phyloP scores from a whole-genome alignment of 805 yeast species.

The Saturnispora quitensis region DNA sequence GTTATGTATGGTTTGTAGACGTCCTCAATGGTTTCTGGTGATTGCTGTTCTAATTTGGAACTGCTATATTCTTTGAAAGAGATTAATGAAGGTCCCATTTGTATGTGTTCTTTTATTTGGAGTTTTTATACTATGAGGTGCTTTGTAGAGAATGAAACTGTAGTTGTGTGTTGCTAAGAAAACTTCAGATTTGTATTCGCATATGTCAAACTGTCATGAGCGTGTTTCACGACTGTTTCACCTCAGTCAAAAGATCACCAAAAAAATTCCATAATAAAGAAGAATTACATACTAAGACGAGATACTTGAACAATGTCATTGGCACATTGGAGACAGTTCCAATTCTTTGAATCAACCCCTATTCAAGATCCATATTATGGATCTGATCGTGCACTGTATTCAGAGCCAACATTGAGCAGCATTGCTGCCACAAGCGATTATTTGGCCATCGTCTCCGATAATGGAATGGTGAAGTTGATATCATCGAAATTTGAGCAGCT shows the following conservation, averaged over 20 bases:
- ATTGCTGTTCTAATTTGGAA: not conserved
- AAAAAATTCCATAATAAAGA: not conserved
- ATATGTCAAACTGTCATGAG: constrained; percentile 1
- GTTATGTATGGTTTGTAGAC: constrained; percentile 13
- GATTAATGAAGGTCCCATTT: not conserved
- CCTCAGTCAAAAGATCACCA: not conserved
- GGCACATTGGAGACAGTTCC: constrained; percentile 53
- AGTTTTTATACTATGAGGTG: too few relatives aligned
- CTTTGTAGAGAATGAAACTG: not conserved
- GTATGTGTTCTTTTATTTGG: not conserved
- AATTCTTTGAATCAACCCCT: constrained; percentile 76
- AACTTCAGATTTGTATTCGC: not conserved
- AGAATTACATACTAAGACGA: not conserved
- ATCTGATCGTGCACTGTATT: constrained; percentile 55
- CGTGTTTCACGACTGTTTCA: constrained; percentile 3
- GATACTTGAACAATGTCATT: constrained; percentile 20
- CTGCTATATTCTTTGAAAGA: not conserved
- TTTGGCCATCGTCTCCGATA: constrained; percentile 51
- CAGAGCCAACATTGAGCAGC: constrained; percentile 66
- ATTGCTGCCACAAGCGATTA: constrained; percentile 48
- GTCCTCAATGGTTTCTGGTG: constrained; percentile 5
- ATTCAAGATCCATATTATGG: constrained; percentile 74
- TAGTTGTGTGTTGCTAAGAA: not conserved
- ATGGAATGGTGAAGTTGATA: constrained; percentile 48
- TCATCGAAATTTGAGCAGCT: constrained; percentile 38